Evolutionary conservation across 139 green algal genomes (phyloP), one percentile per base, ranked within the genome.

Genomic region (Coelastrella sp.): DNA sequence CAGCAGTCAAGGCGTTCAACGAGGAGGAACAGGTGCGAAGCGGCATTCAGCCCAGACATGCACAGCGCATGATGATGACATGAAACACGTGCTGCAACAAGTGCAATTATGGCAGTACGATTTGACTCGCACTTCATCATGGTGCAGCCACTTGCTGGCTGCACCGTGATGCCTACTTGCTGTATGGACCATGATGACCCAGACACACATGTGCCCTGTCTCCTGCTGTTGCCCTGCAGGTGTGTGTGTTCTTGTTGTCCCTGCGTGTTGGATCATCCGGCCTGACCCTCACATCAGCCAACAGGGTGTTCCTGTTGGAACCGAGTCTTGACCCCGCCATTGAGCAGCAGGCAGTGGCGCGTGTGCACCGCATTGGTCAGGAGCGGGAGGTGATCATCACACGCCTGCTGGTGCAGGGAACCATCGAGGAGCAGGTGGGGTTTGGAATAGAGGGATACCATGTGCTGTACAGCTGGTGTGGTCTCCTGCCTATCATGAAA

Each of bases 281-380:
- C 0, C 93, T 97, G 14, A 97, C 94, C 4, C 94, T 97, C 78
- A 92, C 91, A 1, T 15, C 59, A 7, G 95, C 95, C 82, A 96
- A 87, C 91, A 87, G 95, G 66, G 95, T 97, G 35, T 96, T 96
- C 75, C 89, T 96, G 75, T 84, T 96, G 84, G 96, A 98, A 90
- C 96, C 96, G 8, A 92, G 91, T 27, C 93, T 93, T 63, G 97
- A 98, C 90, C 95, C 96, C 4, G 95, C 95, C 15, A 92, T 96
- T 24, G 96, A 98, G 92, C 93, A 97, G 92, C 96, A 98, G 92
- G 96, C 96, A 5, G 94, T 98, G 57, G 95, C 94, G 35, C 88
- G 96, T 0, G 93, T 97, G 86, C 95, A 98, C 88, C 94, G 96
- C 59, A 96, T 98, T 68, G 96, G 96, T 5, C 96, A 97, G 92